Base-by-base conservation (phyloP, 192 early-diverging fungal genomes). In the Phycomyces nitens region DNA sequence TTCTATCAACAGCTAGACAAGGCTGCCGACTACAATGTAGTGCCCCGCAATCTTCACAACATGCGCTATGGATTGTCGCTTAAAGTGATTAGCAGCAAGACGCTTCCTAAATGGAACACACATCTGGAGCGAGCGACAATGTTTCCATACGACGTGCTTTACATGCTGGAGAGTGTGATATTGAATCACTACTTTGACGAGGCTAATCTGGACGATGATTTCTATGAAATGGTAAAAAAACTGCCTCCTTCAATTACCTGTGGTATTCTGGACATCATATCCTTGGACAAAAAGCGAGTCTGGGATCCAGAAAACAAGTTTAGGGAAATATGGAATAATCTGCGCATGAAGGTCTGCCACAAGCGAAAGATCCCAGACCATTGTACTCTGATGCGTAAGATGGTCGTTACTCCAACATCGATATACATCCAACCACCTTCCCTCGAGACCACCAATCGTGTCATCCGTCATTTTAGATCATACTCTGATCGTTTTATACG, bases 371-470 rank as follows among this genome's bases (percentile, higher is more conserved):
- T 79, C 0, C 81, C 84, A 5, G 39, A 65, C 6, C 73, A 84
- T 53, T 80, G 79, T 27, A 75, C 80, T 12, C 53, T 74, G 23
- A 66, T 88, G 6, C 66, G 82, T 0, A 86, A 84, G 56, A 61
- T 84, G 1, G 63, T 88, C n/a, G 71, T 92, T 5, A 90, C 91
- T 0, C 91, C 91, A 0, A 85, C 88, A 0, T 76, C 74, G 1
- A 69, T 89, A 16, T 86, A 88, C 67, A 66, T 88, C n/a, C 76
- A 80, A 12, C 81, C 84, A 0, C 86, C 84, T 0, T 76, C 82
- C 0, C 72, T 87, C 26, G 91, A 93, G 58, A 82, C 83, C 0
- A 78, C 83, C n/a, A 93, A 93, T 67, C 82, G 91, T 16, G 77
- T 90, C n/a, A 68, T 90, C 3, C 82, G 91, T 2, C 75, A 85